Evolutionary conservation across 2,329 filamentous ascomycete species (phyloP), one percentile per base, ranked within the genome.

Genomic region (Ophiostoma sp.): DNA sequence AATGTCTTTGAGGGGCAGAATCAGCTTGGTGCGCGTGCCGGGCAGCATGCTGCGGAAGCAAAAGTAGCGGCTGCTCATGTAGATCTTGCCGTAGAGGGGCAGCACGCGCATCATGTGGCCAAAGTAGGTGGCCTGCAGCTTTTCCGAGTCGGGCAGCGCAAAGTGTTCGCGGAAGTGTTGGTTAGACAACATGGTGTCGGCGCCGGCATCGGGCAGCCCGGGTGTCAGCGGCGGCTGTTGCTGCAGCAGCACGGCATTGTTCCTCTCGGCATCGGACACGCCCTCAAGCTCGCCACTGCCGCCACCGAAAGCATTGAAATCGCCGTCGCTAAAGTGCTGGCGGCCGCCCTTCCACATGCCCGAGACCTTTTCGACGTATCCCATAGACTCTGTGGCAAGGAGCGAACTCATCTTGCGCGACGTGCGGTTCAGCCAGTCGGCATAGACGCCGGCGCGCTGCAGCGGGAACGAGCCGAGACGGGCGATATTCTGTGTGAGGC

Each of bases 261-360:
- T n/a, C 15, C 11, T 23, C 10, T 39, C 62, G 8, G 8, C 13
- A 35, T 65, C 62, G 10, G 62, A 15, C 62, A 39, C n/a, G 62
- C 62, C 60, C 80, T 81, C 60, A 85, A 79, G 31, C 81, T 81
- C 39, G 81, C 52, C 4, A 57, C 78, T 2, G 7, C 81, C 39
- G 81, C 52, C 4, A 57, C 78, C 1, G 2, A n/a, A 36, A 5
- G 23, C 60, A 7, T 41, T 41, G 39, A 13, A 41, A 0, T 6
- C 44, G 17, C 83, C 83, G 62, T 87, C 90, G 67, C 90, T 89
- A 76, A 98, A 99, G 79, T 98, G 94, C 76, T 90, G 93, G 75
- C 90, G 89, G 15, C 92, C 92, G 44, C 95, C 95, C 74, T 93
- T 92, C 88, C 95, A 95, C 91, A 98, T 98, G 52, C 93, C 94